phyloP scores from a whole-genome alignment of 805 yeast species.

The Cyberlindnera amylophila region DNA sequence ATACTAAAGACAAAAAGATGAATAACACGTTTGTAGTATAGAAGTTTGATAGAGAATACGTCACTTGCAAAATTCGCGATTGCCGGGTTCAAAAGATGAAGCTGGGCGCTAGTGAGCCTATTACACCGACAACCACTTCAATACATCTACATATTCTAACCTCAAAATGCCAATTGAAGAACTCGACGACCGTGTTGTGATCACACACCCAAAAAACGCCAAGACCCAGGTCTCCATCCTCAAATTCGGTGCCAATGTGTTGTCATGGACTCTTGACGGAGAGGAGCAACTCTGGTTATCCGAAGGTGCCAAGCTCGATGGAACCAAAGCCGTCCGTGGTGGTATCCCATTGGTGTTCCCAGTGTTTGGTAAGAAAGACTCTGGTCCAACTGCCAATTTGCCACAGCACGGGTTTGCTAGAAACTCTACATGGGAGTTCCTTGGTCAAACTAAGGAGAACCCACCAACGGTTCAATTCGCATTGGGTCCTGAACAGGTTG shows the following conservation, averaged over 20 bases:
- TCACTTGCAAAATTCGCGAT: too few species aligned
- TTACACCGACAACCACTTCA: too few species aligned
- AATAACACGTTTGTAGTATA: too few species aligned
- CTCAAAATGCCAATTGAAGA: constrained; percentile 49
- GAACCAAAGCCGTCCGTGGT: constrained; percentile 92
- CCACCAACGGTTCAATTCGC: constrained; percentile 89
- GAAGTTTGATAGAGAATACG: too few species aligned
- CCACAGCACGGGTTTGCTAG: constrained; percentile 98
- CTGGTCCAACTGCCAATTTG: constrained; percentile 55
- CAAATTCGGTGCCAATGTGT: constrained; percentile 83
- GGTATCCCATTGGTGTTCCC: constrained; percentile 98
- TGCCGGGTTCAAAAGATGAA: too few species aligned
- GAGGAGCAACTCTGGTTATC: constrained; percentile 83
- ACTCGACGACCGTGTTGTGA: constrained; percentile 54
- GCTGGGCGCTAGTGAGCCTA: too few species aligned
- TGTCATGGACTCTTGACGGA: constrained; percentile 73
- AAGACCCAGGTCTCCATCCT: constrained; percentile 63
- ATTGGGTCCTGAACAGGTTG: constrained; percentile 79
- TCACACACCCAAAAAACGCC: constrained; percentile 51
- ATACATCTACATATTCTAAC: too few species aligned
- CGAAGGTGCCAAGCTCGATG: constrained; percentile 79
- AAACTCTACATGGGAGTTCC: constrained; percentile 85
- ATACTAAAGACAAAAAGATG: too few species aligned
- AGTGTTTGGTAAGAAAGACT: constrained; percentile 71
- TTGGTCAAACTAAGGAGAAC: constrained; percentile 71